phyloP scores from a whole-genome alignment of 2,329 filamentous ascomycete species.

The Pseudocercospora eumusae region DNA sequence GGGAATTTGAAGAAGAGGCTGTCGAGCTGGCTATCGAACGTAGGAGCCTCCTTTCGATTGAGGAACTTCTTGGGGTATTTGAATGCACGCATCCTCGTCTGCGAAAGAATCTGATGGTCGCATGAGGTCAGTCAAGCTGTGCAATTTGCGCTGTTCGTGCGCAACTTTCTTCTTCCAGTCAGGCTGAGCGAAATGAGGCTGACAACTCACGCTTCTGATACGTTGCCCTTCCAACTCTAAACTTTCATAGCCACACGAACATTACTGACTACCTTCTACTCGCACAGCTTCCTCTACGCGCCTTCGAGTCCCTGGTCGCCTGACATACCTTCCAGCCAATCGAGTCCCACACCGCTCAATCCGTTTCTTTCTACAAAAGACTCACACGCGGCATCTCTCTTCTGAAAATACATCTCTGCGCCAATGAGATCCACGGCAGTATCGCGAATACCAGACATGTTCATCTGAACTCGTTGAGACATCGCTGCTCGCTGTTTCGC shows the following conservation, averaged over 20 bases:
- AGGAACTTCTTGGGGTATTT: background rate
- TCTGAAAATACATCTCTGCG: constrained; percentile 18
- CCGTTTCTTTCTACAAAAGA: constrained; percentile 15
- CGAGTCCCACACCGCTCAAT: constrained; percentile 10
- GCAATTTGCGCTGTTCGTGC: background rate
- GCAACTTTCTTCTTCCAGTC: background rate
- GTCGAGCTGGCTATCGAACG: background rate
- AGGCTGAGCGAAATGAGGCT: background rate
- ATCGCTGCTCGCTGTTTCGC: constrained; percentile 2
- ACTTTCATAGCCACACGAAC: constrained; percentile 5
- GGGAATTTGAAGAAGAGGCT: constrained; percentile 8
- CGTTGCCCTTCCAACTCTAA: no score
- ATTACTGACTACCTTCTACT: background rate
- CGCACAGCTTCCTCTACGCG: constrained; percentile 19
- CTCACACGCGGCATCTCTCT: constrained; percentile 14
- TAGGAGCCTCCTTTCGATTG: background rate
- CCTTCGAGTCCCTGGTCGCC: constrained; percentile 10
- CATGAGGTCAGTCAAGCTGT: background rate
- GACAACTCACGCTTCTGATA: background rate
- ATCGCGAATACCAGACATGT: constrained; percentile 23
- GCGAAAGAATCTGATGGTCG: background rate
- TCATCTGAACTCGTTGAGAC: constrained; percentile 26
- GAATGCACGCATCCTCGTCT: background rate
- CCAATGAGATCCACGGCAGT: constrained; percentile 13
- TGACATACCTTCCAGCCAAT: constrained; percentile 17